Evolutionary conservation across 768 basidiomycete species (phyloP), one percentile per base, ranked within the genome.

Genomic region (Pholiota conissans): DNA sequence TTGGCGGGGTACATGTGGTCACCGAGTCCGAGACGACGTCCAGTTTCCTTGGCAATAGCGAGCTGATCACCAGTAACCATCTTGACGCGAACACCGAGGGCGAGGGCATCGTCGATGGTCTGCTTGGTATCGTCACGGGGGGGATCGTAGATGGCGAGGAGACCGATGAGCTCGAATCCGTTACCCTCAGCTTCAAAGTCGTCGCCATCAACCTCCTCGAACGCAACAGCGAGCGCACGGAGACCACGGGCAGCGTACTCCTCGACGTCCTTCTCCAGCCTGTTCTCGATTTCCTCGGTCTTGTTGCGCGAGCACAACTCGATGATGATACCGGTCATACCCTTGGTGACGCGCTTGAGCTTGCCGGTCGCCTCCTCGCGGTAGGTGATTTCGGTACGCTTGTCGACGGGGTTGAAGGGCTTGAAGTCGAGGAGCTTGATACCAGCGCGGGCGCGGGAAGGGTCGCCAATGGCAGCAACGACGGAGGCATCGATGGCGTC

Each of bases 31-130:
- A 98, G 91, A 79, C 96, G 92, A 73, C 96, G 91, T 59, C 96
- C 96, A 60, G 96, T 98, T 76, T 98, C 96, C 84, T 98, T 98
- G 34, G 96, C 96, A 66, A 98, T 98, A 63, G 96, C 96, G 70
- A 98, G 93, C 80, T 98, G 96, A 73, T 98, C 96, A 81, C 96
- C 96, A n/a, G 96, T 98, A 60, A 98, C 96, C 96, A 98, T 98
- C 89, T 98, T 98, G 73, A 98, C 95, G 72, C 89, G 90, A 67
- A 98, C 95, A 74, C 96, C 96, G 70, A 98, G 93, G 56, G 89
- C 88, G 57, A 94, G 80, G 52, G 96, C 95, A 73, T 98, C 95
- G 68, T 98, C 95, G 70, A 98, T 98, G 18, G 96, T 98, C 78
- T 97, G 92, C 80, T 98, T 97, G 74, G 96, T 98, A 71, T 98